phyloP scores from a whole-genome alignment of 768 basidiomycete species.

The Suillus ampliporus region DNA sequence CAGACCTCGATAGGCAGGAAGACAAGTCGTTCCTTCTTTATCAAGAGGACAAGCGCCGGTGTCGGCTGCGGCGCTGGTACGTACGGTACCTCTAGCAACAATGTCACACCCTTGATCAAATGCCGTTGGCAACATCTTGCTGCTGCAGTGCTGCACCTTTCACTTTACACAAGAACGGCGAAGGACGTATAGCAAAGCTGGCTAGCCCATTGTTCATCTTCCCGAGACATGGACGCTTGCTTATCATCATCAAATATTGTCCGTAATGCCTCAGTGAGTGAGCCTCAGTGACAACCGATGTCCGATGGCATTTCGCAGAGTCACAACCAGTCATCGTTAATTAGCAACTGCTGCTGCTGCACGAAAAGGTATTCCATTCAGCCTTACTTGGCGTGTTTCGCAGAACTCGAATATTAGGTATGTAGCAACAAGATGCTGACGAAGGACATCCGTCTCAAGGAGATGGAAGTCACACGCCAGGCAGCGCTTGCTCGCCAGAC shows the following conservation, averaged over 20 bases:
- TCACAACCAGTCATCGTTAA: slow-evolving; percentile 63
- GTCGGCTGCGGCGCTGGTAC: no score
- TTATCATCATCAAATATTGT: slow-evolving; percentile 9
- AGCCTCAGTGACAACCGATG: slow-evolving; percentile 20
- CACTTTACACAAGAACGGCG: not conserved
- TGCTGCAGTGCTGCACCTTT: not conserved
- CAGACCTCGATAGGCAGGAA: no score
- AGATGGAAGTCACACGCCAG: slow-evolving; percentile 82
- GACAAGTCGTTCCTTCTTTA: no score
- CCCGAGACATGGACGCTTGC: slow-evolving; percentile 46
- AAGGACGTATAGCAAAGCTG: slow-evolving; percentile 8
- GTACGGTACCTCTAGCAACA: no score
- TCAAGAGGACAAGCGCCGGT: no score
- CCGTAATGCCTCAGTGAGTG: slow-evolving; percentile 8
- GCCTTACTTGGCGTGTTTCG: slow-evolving; percentile 8
- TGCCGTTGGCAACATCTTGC: not conserved
- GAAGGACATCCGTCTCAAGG: slow-evolving; percentile 75
- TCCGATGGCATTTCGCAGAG: slow-evolving; percentile 35
- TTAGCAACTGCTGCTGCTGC: slow-evolving; percentile 83
- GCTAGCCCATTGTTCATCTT: slow-evolving; percentile 42
- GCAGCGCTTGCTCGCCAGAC: slow-evolving; percentile 74
- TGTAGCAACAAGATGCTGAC: slow-evolving; percentile 88
- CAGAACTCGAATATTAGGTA: slow-evolving; percentile 36
- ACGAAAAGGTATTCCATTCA: slow-evolving; percentile 74
- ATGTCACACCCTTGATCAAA: not conserved